phyloP scores from a whole-genome alignment of 495 filamentous ascomycete genomes.

The Rusavskia elegans region DNA sequence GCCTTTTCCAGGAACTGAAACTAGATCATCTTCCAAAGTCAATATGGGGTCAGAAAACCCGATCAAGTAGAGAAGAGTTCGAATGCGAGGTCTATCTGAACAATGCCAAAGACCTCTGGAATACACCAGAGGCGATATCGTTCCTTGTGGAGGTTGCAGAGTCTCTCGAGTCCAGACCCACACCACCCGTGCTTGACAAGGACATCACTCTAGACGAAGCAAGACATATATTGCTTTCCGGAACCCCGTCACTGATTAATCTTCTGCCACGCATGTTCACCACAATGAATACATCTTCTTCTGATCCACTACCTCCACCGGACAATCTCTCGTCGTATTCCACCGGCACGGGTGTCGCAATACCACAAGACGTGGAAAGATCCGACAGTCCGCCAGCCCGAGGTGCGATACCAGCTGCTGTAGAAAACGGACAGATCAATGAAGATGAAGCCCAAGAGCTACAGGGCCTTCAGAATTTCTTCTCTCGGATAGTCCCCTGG shows the following conservation, averaged over 20 bases:
- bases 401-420: not conserved
- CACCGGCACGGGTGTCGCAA: not conserved
- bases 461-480: conserved; percentile 4
- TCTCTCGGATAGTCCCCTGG: conserved; percentile 6
- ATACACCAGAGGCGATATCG: conserved; percentile 52
- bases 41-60: conserved; percentile 67
- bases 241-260: conserved; percentile 47
- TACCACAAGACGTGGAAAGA: conserved; percentile 2
- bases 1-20: conserved; percentile 61
- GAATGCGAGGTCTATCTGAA: conserved; percentile 65
- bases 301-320: conserved; percentile 54
- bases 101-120: conserved; percentile 80
- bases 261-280: conserved; percentile 39
- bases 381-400: not conserved
- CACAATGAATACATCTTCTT: conserved; percentile 38
- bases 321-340: conserved; percentile 22
- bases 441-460: conserved; percentile 1
- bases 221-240: conserved; percentile 64
- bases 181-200: conserved; percentile 16
- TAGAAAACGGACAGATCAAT: not conserved
- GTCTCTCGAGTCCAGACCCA: conserved; percentile 20
- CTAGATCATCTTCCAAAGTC: conserved; percentile 53
- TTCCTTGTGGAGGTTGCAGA: conserved; percentile 60
- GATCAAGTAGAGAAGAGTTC: conserved; percentile 51
- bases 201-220: conserved; percentile 50